A percentile compares a stretch with the other conserved stretches of the same genome.
Conservation (phyloP, 306 rosid genomes). For the Prunus campanulata region DNA sequence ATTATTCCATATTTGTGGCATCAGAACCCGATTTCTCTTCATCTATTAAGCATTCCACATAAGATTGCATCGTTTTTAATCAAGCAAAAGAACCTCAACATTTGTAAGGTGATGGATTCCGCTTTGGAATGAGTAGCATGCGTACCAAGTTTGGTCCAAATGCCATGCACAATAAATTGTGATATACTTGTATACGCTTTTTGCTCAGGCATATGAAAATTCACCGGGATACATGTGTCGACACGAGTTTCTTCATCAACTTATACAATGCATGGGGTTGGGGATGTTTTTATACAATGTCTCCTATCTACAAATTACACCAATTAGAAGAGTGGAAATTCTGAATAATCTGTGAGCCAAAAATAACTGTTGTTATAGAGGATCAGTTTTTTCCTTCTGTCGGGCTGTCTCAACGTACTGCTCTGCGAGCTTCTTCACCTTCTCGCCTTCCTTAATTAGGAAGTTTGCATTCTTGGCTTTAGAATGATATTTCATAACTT, state of each 20-base stretch:
- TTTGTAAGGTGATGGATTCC: too few species aligned
- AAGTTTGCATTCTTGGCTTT: conserved; percentile 87
- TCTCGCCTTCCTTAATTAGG: conserved; percentile 95
- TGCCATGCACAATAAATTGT: not conserved
- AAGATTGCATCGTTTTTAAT: too few species aligned
- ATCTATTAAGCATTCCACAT: too few species aligned
- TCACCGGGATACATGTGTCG: not conserved
- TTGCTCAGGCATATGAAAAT: not conserved
- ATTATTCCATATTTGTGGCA: too few species aligned
- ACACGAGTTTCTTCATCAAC: not conserved
- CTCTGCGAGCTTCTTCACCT: conserved; percentile 95
- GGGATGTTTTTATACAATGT: conserved; percentile 2
- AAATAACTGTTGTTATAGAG: conserved; percentile 11
- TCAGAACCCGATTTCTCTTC: too few species aligned
- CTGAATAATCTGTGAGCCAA: conserved; percentile 7
- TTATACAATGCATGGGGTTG: conserved; percentile 19
- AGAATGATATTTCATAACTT: conserved; percentile 87
- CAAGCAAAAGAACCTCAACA: too few species aligned
- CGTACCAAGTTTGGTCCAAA: too few species aligned
- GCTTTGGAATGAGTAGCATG: not conserved
- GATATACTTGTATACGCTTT: not conserved
- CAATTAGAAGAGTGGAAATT: conserved; percentile 4
- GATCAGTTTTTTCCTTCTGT: conserved; percentile 51
- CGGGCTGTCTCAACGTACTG: conserved; percentile 84
- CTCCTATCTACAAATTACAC: conserved; percentile 20